Evolutionary conservation across 2,329 filamentous ascomycete species (phyloP).

Genomic region (Cladosporium sp.): DNA sequence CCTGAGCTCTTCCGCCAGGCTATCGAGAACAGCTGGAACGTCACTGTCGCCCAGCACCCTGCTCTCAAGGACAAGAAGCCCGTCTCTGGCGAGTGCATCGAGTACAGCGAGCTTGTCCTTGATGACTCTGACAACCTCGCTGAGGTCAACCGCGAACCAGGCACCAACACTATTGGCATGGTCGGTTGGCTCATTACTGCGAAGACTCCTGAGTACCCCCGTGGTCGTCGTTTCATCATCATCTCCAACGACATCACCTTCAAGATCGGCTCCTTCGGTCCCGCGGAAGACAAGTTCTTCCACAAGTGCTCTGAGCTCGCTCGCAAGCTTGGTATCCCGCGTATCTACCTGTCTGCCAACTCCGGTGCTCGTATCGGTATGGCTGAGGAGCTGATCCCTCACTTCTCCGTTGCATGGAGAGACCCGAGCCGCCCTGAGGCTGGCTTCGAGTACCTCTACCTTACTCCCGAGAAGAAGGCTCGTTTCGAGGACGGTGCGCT

Average conservation of each 20-base stretch:
- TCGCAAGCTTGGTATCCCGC: constrained; percentile 88
- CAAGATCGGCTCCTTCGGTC: constrained; percentile 97
- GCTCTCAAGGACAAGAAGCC: constrained; percentile 79
- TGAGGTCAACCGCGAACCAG: constrained; percentile 91
- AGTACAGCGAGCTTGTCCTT: constrained; percentile 90
- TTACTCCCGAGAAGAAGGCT: constrained; percentile 82
- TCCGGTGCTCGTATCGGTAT: constrained; percentile 96
- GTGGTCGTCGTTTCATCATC: constrained; percentile 88
- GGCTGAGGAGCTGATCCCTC: constrained; percentile 92
- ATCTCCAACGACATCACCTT: constrained; percentile 99
- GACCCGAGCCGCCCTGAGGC: constrained; percentile 75
- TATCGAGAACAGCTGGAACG: constrained; percentile 90
- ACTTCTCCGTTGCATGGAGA: constrained; percentile 98
- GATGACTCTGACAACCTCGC: constrained; percentile 90
- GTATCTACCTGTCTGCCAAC: constrained; percentile 97
- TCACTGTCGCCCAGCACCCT: constrained; percentile 72
- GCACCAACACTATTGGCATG: constrained; percentile 96
- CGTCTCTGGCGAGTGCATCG: constrained; percentile 83
- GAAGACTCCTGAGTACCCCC: constrained; percentile 91
- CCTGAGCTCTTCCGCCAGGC: constrained; percentile 98
- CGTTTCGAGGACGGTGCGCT: constrained; percentile 77
- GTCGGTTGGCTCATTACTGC: constrained; percentile 97
- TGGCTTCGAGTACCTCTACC: constrained; percentile 96
- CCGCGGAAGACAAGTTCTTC: constrained; percentile 97
- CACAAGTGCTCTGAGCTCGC: constrained; percentile 98